Evolutionary conservation across 352 stramenopile genomes (phyloP).

Genomic region (Phytopythium cucurbitacearum): DNA sequence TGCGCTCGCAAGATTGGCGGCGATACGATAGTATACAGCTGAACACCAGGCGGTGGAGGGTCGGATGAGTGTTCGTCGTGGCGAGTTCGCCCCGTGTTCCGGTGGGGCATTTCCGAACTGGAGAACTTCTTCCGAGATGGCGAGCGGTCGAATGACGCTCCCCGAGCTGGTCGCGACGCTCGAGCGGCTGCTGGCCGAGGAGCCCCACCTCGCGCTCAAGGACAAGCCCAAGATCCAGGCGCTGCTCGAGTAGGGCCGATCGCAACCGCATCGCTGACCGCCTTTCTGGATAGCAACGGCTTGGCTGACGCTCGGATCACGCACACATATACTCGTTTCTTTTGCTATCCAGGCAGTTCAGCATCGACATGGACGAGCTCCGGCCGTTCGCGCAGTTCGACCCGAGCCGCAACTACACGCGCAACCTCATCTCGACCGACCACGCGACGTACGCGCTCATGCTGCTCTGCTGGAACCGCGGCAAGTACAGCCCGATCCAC

Average conservation of each 20-base stretch:
- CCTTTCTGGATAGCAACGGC: not conserved
- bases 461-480: slow-evolving; percentile 92
- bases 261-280: too few relatives aligned
- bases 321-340: not conserved
- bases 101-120: too few relatives aligned
- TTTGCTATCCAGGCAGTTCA: slow-evolving; percentile 27
- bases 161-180: slow-evolving; percentile 48
- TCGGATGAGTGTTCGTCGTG: too few relatives aligned
- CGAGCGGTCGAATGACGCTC: slow-evolving; percentile 23
- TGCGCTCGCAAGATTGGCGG: too few relatives aligned
- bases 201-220: slow-evolving; percentile 54
- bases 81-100: too few relatives aligned
- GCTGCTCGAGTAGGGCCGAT: slow-evolving; percentile 42
- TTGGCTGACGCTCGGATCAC: not conserved
- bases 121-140: too few relatives aligned
- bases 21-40: too few relatives aligned
- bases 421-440: slow-evolving; percentile 93
- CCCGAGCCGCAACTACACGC: slow-evolving; percentile 87
- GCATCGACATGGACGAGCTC: slow-evolving; percentile 51
- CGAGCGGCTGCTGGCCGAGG: slow-evolving; percentile 39
- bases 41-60: too few relatives aligned
- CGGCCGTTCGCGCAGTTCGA: slow-evolving; percentile 84
- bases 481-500: slow-evolving; percentile 89
- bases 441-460: slow-evolving; percentile 92
- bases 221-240: slow-evolving; percentile 48